Evolutionary conservation across 495 filamentous ascomycete genomes (phyloP).

Genomic region (Corynascus novoguineensis): DNA sequence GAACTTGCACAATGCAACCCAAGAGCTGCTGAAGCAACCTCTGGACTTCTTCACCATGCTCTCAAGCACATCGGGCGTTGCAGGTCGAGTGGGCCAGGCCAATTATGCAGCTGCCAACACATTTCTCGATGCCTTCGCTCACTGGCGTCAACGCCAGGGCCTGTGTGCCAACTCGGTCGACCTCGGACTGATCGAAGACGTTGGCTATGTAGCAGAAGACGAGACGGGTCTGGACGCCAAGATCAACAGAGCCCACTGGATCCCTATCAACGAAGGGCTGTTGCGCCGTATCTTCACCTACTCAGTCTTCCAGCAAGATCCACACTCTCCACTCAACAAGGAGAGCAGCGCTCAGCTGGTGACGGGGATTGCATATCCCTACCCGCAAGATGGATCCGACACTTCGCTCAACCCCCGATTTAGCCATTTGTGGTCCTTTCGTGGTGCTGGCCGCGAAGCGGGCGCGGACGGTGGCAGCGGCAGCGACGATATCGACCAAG

Average conservation of each 20-base stretch:
- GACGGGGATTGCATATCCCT: too few relatives aligned
- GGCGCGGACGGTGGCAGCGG: too few relatives aligned
- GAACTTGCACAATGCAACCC: conserved; percentile 34
- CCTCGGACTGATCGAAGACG: conserved; percentile 24
- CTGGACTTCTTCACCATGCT: conserved; percentile 58
- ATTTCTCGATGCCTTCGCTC: conserved; percentile 46
- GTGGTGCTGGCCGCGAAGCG: too few relatives aligned
- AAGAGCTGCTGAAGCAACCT: conserved; percentile 8
- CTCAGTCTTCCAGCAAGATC: background rate
- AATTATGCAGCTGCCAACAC: conserved; percentile 56
- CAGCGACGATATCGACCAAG: too few relatives aligned
- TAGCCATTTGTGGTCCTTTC: too few relatives aligned
- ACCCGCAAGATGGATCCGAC: too few relatives aligned
- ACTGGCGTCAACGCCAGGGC: conserved; percentile 12
- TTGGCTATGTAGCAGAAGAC: conserved; percentile 25
- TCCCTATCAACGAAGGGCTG: background rate
- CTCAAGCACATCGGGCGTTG: conserved; percentile 33
- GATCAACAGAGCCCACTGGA: background rate
- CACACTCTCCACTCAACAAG: too few relatives aligned
- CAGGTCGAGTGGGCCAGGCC: conserved; percentile 52
- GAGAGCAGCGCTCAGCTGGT: too few relatives aligned
- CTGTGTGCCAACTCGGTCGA: conserved; percentile 18
- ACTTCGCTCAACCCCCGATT: too few relatives aligned
- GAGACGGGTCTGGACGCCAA: conserved; percentile 5
- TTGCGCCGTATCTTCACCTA: background rate